phyloP scores from a whole-genome alignment of 495 filamentous ascomycete species.

The Daldinia childiae region DNA sequence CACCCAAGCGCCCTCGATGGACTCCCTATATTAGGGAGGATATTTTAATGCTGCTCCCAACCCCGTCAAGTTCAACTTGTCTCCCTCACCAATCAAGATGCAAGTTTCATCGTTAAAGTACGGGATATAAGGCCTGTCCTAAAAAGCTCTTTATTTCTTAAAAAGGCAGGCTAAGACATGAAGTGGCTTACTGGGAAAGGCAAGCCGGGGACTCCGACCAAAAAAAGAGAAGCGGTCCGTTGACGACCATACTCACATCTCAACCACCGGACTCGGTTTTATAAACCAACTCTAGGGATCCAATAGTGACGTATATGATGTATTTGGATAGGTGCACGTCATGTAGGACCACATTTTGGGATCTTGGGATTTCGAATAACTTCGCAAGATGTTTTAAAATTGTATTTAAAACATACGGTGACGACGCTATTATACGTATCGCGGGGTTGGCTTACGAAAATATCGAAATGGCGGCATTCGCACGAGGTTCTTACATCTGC shows the following conservation, averaged over 20 bases:
- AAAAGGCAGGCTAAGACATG: neutral
- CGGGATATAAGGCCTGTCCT: neutral
- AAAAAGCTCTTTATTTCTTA: neutral
- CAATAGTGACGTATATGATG: neutral
- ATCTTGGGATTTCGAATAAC: neutral
- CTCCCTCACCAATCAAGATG: neutral
- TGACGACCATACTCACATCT: neutral
- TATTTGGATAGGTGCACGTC: neutral
- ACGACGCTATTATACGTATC: neutral
- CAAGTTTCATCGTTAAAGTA: neutral
- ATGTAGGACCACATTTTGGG: too few species aligned
- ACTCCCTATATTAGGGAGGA: neutral
- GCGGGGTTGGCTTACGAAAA: neutral
- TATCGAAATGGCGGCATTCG: neutral
- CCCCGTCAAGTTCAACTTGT: slow-evolving; percentile 1
- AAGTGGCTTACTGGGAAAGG: neutral
- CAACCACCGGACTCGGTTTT: neutral
- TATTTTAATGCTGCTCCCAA: slow-evolving; percentile 18
- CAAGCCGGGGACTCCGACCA: neutral
- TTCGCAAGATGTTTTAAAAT: neutral
- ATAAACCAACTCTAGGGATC: neutral
- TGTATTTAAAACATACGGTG: neutral
- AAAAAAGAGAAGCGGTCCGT: neutral
- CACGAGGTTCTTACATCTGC: neutral
- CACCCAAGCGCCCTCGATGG: slow-evolving; percentile 15